phyloP scores from a whole-genome alignment of 2,329 filamentous ascomycete species.

The Dothistroma pini region DNA sequence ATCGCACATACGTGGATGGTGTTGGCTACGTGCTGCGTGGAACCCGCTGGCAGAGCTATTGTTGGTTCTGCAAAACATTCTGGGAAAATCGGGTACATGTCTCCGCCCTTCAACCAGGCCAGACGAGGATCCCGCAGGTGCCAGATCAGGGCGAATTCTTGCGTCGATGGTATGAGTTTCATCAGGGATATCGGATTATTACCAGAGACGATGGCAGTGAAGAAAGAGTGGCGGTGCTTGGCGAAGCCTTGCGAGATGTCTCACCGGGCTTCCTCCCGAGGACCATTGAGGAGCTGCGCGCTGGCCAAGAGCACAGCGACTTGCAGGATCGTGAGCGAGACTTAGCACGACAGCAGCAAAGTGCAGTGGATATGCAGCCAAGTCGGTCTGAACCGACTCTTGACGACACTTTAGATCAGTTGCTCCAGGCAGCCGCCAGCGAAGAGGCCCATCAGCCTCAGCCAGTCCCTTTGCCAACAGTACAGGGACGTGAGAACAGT shows the following conservation, averaged over 20 bases:
- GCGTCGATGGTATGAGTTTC: constrained; percentile 48
- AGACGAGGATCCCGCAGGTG: constrained; percentile 46
- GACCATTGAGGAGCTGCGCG: constrained; percentile 45
- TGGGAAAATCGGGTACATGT: constrained; percentile 46
- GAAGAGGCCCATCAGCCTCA: constrained; percentile 20
- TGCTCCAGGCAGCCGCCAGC: constrained; percentile 31
- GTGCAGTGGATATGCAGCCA: constrained; percentile 10
- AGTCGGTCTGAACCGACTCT: constrained; percentile 25
- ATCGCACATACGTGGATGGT: constrained; percentile 49
- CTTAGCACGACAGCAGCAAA: constrained; percentile 5
- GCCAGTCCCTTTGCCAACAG: background rate
- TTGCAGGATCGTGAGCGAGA: constrained; percentile 24
- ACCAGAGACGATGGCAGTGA: constrained; percentile 42
- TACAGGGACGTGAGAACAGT: background rate
- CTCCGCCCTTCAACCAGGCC: constrained; percentile 41
- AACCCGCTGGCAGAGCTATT: constrained; percentile 50
- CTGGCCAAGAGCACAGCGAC: constrained; percentile 30
- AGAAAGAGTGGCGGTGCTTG: constrained; percentile 43
- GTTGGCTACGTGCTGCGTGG: constrained; percentile 49
- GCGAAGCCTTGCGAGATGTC: constrained; percentile 47
- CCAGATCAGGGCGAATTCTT: constrained; percentile 48
- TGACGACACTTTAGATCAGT: constrained; percentile 35
- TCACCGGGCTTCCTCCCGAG: constrained; percentile 46
- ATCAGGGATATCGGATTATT: constrained; percentile 45
- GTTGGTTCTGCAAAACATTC: constrained; percentile 52